phyloP scores from a whole-genome alignment of 352 stramenopile species.

The Sclerospora graminicola region DNA sequence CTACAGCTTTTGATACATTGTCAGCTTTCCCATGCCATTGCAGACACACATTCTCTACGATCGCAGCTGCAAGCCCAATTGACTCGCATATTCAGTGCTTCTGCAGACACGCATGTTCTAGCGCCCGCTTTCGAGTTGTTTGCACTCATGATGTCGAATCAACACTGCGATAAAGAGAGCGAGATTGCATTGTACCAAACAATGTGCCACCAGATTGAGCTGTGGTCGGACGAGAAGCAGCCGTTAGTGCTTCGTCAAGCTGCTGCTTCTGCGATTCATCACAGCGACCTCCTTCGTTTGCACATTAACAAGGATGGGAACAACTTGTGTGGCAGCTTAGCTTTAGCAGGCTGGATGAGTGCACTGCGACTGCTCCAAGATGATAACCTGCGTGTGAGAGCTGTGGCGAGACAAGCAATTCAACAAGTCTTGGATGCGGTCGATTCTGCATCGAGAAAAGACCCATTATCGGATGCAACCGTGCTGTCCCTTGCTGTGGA shows the following conservation, averaged over 20 bases:
- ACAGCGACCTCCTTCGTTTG: slow-evolving; percentile 33
- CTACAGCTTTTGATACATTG: slow-evolving; percentile 41
- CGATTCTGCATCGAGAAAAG: background rate
- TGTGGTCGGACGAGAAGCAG: slow-evolving; percentile 37
- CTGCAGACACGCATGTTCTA: slow-evolving; percentile 39
- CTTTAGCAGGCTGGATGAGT: slow-evolving; percentile 43
- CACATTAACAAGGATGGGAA: slow-evolving; percentile 2
- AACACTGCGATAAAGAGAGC: background rate
- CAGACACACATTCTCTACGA: slow-evolving; percentile 3
- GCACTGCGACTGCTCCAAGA: slow-evolving; percentile 62
- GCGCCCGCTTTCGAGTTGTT: slow-evolving; percentile 54
- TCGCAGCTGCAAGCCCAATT: slow-evolving; percentile 16
- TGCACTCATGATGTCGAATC: slow-evolving; percentile 23
- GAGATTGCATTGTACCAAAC: slow-evolving; percentile 13
- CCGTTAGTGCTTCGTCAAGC: slow-evolving; percentile 48
- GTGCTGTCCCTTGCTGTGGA: slow-evolving; percentile 44
- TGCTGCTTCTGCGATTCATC: slow-evolving; percentile 37
- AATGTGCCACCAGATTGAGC: slow-evolving; percentile 37
- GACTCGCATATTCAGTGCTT: slow-evolving; percentile 21
- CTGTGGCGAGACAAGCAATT: slow-evolving; percentile 22
- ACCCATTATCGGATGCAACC: slow-evolving; percentile 38
- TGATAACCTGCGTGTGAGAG: slow-evolving; percentile 34
- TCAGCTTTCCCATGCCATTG: slow-evolving; percentile 14
- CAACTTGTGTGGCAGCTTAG: slow-evolving; percentile 13
- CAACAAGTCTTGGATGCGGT: slow-evolving; percentile 18